A percentile compares a stretch with the other conserved stretches of the same genome.
phyloP scores from a whole-genome alignment of 768 basidiomycete species.

The Pleurotus djamor region DNA sequence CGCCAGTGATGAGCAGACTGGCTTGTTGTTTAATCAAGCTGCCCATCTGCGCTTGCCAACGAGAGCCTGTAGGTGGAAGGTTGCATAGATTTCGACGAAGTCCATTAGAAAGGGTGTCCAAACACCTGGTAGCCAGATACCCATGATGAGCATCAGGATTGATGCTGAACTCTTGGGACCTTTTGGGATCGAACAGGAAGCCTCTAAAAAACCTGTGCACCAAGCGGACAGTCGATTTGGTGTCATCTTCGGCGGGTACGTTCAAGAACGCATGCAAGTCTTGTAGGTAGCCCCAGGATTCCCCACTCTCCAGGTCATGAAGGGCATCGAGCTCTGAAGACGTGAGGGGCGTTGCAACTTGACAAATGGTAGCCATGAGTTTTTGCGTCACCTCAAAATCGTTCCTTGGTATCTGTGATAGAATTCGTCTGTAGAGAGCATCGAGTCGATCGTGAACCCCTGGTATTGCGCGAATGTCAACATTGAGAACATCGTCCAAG shows the following conservation, averaged over 20 bases:
- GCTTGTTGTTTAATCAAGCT: not conserved
- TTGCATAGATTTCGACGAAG: slow-evolving; percentile 9
- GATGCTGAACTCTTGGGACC: slow-evolving; percentile 3
- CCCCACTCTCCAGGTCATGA: not conserved
- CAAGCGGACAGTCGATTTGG: not conserved
- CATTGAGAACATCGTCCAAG: not conserved
- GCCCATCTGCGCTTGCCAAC: not conserved
- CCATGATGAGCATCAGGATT: slow-evolving; percentile 5
- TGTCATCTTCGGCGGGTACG: not conserved
- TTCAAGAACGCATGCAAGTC: not conserved
- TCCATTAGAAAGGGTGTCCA: slow-evolving; percentile 1
- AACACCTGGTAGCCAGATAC: not conserved
- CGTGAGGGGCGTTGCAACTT: not conserved
- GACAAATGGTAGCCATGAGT: slow-evolving; percentile 8
- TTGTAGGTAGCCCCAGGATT: not conserved
- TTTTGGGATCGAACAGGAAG: not conserved
- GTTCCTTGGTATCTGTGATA: not conserved
- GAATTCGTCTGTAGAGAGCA: slow-evolving; percentile 9
- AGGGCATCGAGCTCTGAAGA: not conserved
- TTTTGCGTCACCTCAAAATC: not conserved
- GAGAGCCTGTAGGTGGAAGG: not conserved
- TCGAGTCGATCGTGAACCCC: slow-evolving; percentile 5
- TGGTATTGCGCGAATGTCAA: not conserved
- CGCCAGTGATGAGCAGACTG: slow-evolving; percentile 1
- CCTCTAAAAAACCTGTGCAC: not conserved